Evolutionary conservation across 1,284 basidiomycete species (phyloP), one percentile per base, ranked within the genome.

Genomic region (Pseudozyma flocculosa): DNA sequence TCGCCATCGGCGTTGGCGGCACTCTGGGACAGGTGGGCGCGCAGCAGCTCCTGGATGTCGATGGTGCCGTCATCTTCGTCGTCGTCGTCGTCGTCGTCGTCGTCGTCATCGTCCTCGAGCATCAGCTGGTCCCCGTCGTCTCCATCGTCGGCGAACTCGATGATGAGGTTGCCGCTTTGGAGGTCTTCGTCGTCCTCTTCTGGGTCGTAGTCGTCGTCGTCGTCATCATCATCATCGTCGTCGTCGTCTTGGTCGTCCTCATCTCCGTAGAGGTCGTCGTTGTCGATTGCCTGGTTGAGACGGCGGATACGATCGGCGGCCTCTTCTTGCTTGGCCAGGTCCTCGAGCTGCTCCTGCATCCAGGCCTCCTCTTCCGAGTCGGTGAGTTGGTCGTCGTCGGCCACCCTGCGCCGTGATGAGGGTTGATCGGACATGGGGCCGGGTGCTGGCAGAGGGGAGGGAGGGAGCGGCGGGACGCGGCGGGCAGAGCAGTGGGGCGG

Each of bases 291-390:
- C n/a, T n/a, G n/a, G n/a, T 43, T 22, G 7, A 32, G 22, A 8
- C 22, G 38, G 3, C 58, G 48, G 29, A 59, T 61, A 24, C 54
- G 52, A 9, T 51, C 50, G 11, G 48, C 44, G 18, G 59, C 49
- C 14, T 48, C 48, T 30, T 55, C 56, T 22, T 42, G 59, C 55
- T 43, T 51, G 13, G 50, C 62, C 58, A 54, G 60, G 40, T 50
- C 58, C 38, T 63, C 62, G 1, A 69, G 37, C 0, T 53, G 52
- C 23, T 66, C 63, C 43, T 61, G 63, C 9, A 66, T 50, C 1
- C 62, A 36, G 40, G 55, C 47, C 7, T 64, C 62, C 2, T 63
- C 65, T 23, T 61, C 51, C 2, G 64, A 62, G n/a, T 70, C 68
- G 14, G 54, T 57, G 11, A 60, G 53, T 9, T 51, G 42, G 18